Base-by-base conservation (phyloP, 2,329 filamentous ascomycete genomes). In the Alternaria ventricosa region DNA sequence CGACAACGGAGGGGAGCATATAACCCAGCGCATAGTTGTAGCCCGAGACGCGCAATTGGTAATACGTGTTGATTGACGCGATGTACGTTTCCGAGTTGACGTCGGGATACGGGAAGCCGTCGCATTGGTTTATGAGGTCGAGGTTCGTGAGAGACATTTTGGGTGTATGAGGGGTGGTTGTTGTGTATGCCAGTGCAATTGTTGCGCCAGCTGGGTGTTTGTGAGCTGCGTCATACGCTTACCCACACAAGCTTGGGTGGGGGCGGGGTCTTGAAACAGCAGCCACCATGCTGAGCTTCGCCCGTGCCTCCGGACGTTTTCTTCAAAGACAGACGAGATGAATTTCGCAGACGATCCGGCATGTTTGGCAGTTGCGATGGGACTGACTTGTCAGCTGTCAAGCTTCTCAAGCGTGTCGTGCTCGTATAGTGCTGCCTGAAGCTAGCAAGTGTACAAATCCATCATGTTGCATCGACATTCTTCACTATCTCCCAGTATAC, bases 101-200 rank as follows among this genome's bases (percentile, higher is more conserved):
- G 60, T 90, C 85, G 60, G 87, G 85, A 80, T 96, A 93, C 1
- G 94, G 94, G 75, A 97, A 97, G 74, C 92, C 95, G 76, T 89
- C 87, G 79, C 86, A 87, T 78, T 88, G 85, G 56, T 84, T 80
- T 51, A 88, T 77, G 25, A 89, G 80, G 55, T 88, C 85, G 54
- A 88, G 80, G 67, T 87, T 85, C 25, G 84, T 82, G 64, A 82
- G 79, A 3, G 72, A 57, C 77, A 80, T 79, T 49, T 36, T 70
- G 41, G 27, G 15, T 41, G 36, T 23, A 20, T 6, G 55, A 64
- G 20, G 55, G 30, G 15, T 43, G 53, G n/a, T 50, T 28, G 15
- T 27, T 18, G 30, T 11, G 43, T 27, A 57, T 4, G 11, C 10
- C 12, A 22, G 36, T 53, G 28, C 36, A 41, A n/a, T 18, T 28